Base-by-base conservation (phyloP, 177 flowering plant genomes). In the Telopea speciosissima region DNA sequence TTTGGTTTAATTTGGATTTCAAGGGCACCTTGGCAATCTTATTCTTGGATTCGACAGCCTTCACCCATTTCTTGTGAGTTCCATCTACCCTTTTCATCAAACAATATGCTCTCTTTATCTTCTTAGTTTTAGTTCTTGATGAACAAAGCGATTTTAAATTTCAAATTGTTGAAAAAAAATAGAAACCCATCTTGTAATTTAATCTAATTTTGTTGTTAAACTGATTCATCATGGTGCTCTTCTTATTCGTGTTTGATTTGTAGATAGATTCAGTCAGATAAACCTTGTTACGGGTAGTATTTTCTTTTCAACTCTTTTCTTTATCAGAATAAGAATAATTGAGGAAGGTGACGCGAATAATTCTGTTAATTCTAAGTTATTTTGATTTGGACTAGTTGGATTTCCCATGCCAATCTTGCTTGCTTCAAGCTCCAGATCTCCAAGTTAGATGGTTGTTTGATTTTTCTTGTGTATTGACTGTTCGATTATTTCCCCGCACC, bases 31-130 rank as follows among this genome's bases (percentile, higher is more conserved):
- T 62, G 91, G 80, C 67, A 97, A 92, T 79, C 92, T 94, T 54
- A 97, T 92, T 75, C 93, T 94, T 62, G 99, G 99, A 76, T 90
- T 92, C 72, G 99, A 94, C 76, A 78, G 95, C 8, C 74, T 92
- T 5, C 93, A 90, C 23, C 93, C 95, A 0, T 92, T 90, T 69
- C 70, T 81, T 83, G 97, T 92, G 67, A 81, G 66, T 52, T 69
- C n/a, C 74, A 14, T 13, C n/a, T 8, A 11, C 42, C 58, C 26
- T 40, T n/a, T n/a, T n/a, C n/a, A n/a, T n/a, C n/a, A n/a, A n/a
- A n/a, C n/a, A n/a, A n/a, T n/a, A n/a, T n/a, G 5, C 5, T 25
- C 21, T 24, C 25, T 54, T 56, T 25, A 10, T 31, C 14, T 69
- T 23, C 61, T 2, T 23, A 33, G 54, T 31, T 68, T 49, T 28